Evolutionary conservation across 2,329 filamentous ascomycete species (phyloP).

Genomic region (Elsinoe fawcettii): DNA sequence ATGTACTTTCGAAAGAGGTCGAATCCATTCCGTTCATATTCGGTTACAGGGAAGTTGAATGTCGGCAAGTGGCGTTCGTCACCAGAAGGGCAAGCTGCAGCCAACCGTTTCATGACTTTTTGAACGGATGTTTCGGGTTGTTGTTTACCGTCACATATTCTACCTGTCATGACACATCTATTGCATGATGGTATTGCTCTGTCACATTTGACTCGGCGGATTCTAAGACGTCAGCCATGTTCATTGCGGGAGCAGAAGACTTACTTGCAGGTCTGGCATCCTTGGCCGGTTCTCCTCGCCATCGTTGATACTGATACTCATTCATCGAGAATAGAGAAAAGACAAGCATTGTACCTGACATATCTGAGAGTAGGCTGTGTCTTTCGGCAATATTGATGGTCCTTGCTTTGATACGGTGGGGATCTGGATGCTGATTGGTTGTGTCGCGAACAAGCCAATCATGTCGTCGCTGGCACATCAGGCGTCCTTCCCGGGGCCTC

Average conservation of each 20-base stretch:
- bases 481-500: not conserved
- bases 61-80: constrained; percentile 1
- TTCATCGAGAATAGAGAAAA: not conserved
- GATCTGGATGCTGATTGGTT: not conserved
- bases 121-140: not conserved
- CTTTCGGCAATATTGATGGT: not conserved
- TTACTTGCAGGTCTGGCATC: constrained; percentile 9
- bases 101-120: not conserved
- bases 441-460: not conserved
- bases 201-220: constrained; percentile 9
- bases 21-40: constrained; percentile 2
- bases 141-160: constrained; percentile 7
- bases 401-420: not conserved
- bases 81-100: not conserved
- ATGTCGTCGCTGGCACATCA: not conserved
- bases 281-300: not conserved
- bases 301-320: not conserved
- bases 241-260: not conserved
- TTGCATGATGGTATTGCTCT: constrained; percentile 8
- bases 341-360: not conserved
- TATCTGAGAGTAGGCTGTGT: not conserved
- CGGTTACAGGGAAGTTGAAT: not conserved
- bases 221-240: not conserved
- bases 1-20: constrained; percentile 6
- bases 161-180: not conserved